phyloP scores from a whole-genome alignment of 768 basidiomycete species.

The Macrolepiota albuminosa region DNA sequence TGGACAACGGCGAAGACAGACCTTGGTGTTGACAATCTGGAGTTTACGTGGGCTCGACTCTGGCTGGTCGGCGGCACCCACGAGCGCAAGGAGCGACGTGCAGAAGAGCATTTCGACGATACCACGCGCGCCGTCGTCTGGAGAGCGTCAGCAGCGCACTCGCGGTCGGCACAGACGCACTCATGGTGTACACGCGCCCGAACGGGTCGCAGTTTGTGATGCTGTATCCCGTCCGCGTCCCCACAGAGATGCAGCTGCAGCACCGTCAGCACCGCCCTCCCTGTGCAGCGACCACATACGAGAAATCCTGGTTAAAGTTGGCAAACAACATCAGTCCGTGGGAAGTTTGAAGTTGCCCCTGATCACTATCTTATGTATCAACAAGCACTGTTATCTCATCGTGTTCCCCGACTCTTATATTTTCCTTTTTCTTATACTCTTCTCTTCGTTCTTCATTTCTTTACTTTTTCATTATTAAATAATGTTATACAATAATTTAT shows the following conservation, averaged over 20 bases:
- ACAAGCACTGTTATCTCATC: no score
- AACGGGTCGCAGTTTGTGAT: slow-evolving; percentile 99
- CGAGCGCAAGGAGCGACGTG: slow-evolving; percentile 94
- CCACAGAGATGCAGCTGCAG: slow-evolving; percentile 83
- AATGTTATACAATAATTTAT: no score
- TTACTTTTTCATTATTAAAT: no score
- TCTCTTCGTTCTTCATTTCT: no score
- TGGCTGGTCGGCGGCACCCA: slow-evolving; percentile 92
- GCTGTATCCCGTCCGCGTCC: slow-evolving; percentile 92
- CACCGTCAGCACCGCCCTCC: background rate
- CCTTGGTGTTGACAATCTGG: slow-evolving; percentile 99
- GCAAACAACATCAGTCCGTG: slow-evolving; percentile 58
- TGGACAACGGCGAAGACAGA: slow-evolving; percentile 18
- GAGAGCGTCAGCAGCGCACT: background rate
- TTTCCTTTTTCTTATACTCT: no score
- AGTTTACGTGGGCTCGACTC: slow-evolving; percentile 87
- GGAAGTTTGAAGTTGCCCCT: no score
- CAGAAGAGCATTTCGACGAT: slow-evolving; percentile 99
- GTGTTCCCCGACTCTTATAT: no score
- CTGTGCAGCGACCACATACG: slow-evolving; percentile 40
- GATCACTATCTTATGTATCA: no score
- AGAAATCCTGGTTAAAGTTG: slow-evolving; percentile 98
- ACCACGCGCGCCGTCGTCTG: slow-evolving; percentile 90
- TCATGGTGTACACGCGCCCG: slow-evolving; percentile 91
- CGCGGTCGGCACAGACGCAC: slow-evolving; percentile 33